Percentiles rank a stretch among this genome's conserved stretches.
These are phyloP conservation scores for Lippia alba DNA, from an alignment of 305 asterid genomes.

Conservation along the genomic window DNA sequence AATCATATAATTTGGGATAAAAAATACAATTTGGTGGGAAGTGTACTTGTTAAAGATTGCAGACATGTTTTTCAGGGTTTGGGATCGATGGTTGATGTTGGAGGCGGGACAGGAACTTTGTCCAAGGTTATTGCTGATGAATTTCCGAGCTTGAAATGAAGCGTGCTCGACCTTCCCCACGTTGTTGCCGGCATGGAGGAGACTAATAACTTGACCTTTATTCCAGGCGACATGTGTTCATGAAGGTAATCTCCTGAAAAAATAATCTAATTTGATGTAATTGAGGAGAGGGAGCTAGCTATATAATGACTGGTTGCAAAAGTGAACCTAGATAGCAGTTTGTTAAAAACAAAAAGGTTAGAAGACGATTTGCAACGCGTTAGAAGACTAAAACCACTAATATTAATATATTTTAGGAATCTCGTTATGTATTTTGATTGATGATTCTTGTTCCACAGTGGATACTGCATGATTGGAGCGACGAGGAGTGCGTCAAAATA, in stretches of 20 bases:
- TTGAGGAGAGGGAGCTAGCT: too few relatives aligned
- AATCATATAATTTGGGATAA: too few relatives aligned
- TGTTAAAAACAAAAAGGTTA: too few relatives aligned
- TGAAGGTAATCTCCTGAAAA: not conserved
- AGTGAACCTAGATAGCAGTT: too few relatives aligned
- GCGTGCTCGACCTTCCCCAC: conserved; percentile 35
- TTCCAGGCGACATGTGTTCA: conserved; percentile 28
- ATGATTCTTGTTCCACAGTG: conserved; percentile 34
- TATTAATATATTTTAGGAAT: too few relatives aligned
- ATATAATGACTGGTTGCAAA: too few relatives aligned
- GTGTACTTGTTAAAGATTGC: conserved; percentile 21
- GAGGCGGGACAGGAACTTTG: conserved; percentile 42
- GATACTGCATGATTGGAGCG: conserved; percentile 55
- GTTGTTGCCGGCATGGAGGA: conserved; percentile 27
- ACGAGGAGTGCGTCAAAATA: conserved; percentile 44
- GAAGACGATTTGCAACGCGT: too few relatives aligned
- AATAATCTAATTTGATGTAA: too few relatives aligned
- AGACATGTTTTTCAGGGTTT: conserved; percentile 41
- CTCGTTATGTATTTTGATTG: too few relatives aligned
- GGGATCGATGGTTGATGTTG: conserved; percentile 38
- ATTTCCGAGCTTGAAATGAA: conserved; percentile 30
- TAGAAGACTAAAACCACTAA: too few relatives aligned
- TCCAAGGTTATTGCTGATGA: conserved; percentile 30
- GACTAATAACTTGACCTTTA: conserved; percentile 16
- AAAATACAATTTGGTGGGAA: conserved; percentile 32